Percentiles rank a stretch among this genome's conserved stretches.
Evolutionary conservation across 2,329 filamentous ascomycete genomes (phyloP).

Genomic region (Helicocarpus griseus): DNA sequence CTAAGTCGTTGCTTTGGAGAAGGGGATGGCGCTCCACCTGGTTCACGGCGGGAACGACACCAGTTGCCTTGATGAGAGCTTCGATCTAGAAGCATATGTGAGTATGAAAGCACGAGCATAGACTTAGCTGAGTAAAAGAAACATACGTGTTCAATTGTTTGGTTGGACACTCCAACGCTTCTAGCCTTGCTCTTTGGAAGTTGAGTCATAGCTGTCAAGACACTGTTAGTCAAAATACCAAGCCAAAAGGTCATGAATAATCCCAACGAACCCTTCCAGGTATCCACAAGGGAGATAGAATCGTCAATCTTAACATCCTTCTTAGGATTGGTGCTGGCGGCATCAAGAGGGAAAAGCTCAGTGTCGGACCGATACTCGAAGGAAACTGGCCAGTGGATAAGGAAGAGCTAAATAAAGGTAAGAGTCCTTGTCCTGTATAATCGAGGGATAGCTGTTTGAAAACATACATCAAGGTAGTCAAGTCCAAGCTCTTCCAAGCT

Average conservation of each 20-base stretch:
- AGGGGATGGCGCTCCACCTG: constrained; percentile 63
- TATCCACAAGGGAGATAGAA: constrained; percentile 30
- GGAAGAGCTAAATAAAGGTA: constrained; percentile 23
- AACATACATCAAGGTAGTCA: constrained; percentile 39
- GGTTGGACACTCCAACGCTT: constrained; percentile 36
- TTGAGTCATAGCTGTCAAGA: constrained; percentile 30
- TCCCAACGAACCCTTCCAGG: constrained; percentile 30
- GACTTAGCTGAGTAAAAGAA: too few species aligned
- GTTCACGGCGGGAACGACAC: constrained; percentile 54
- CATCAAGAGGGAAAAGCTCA: constrained; percentile 38
- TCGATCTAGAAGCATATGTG: constrained; percentile 34
- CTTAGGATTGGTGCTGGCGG: constrained; percentile 18
- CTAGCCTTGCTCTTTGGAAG: constrained; percentile 33
- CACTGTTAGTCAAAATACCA: neutral
- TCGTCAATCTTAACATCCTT: constrained; percentile 36
- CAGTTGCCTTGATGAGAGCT: constrained; percentile 43
- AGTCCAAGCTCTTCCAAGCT: constrained; percentile 18
- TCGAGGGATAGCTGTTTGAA: constrained; percentile 10
- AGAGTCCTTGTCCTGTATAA: constrained; percentile 10
- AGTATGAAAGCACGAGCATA: constrained; percentile 6
- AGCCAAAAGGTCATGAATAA: neutral
- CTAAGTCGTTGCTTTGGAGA: constrained; percentile 50
- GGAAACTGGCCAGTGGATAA: constrained; percentile 39
- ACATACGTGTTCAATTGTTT: constrained; percentile 27
- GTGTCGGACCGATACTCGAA: constrained; percentile 26